These are phyloP conservation scores for Inga oerstediana DNA, from an alignment of 306 rosid genomes.

Conservation along the genomic window DNA sequence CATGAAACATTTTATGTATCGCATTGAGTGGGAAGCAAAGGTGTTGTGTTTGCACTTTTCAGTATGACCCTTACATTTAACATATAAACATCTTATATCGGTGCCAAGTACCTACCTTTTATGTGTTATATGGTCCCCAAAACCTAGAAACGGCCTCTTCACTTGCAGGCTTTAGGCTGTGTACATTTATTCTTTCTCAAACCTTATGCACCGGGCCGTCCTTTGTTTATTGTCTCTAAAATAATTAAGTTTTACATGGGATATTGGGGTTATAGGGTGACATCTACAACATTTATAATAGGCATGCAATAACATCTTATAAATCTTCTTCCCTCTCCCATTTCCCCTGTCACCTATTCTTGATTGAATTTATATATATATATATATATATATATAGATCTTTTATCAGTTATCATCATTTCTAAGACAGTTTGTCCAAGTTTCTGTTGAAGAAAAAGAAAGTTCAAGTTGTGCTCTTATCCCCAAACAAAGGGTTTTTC, in stretches of 20 bases:
- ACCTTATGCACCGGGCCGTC: too few relatives aligned
- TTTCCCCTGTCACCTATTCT: not conserved
- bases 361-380: not conserved
- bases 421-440: not conserved
- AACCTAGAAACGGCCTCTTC: not conserved
- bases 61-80: not conserved
- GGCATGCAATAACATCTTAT: conserved; percentile 18
- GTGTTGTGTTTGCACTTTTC: not conserved
- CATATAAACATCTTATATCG: not conserved
- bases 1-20: not conserved
- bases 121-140: not conserved
- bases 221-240: too few relatives aligned
- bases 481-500: not conserved
- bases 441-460: not conserved
- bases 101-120: not conserved
- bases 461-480: not conserved
- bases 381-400: too few relatives aligned
- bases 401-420: not conserved
- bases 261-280: not conserved
- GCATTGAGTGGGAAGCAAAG: not conserved
- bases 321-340: not conserved
- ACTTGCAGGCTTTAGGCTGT: too few relatives aligned
- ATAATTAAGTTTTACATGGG: too few relatives aligned
- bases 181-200: too few relatives aligned
- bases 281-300: not conserved